Conservation (phyloP, 129 eudicot genomes). For the Flaveria linearis region DNA sequence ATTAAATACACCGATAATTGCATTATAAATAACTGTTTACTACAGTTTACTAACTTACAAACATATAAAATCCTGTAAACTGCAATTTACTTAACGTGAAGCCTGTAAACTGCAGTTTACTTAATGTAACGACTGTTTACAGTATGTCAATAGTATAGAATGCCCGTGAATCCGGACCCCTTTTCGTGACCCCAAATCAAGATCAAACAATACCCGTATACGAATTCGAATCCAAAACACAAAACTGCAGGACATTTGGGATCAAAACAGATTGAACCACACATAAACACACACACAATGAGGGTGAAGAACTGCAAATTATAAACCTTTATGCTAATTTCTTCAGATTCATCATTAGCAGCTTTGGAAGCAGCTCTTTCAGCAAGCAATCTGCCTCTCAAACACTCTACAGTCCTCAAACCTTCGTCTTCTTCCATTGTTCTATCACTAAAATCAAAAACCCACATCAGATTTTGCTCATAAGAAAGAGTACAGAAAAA, state of each 20-base stretch:
- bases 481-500: conserved; percentile 20
- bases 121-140: too few species aligned
- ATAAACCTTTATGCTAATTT: conserved; percentile 57
- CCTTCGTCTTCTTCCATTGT: conserved; percentile 59
- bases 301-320: neutral
- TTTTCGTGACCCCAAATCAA: conserved; percentile 4
- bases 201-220: neutral
- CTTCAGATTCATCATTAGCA: conserved; percentile 70
- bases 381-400: conserved; percentile 87
- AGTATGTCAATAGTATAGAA: too few species aligned
- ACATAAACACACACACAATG: neutral
- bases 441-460: conserved; percentile 41
- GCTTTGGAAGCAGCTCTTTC: conserved; percentile 83
- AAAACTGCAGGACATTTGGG: too few species aligned
- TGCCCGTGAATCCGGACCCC: too few species aligned
- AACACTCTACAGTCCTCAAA: conserved; percentile 69
- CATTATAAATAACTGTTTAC: too few species aligned
- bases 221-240: too few species aligned
- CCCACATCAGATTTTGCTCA: conserved; percentile 31
- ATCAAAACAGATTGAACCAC: too few species aligned
- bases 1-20: too few species aligned
- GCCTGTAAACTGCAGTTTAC: too few species aligned
- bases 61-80: too few species aligned
- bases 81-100: too few species aligned
- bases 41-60: too few species aligned